phyloP scores from a whole-genome alignment of 2,329 filamentous ascomycete genomes.

The Fusarium oxysporum region DNA sequence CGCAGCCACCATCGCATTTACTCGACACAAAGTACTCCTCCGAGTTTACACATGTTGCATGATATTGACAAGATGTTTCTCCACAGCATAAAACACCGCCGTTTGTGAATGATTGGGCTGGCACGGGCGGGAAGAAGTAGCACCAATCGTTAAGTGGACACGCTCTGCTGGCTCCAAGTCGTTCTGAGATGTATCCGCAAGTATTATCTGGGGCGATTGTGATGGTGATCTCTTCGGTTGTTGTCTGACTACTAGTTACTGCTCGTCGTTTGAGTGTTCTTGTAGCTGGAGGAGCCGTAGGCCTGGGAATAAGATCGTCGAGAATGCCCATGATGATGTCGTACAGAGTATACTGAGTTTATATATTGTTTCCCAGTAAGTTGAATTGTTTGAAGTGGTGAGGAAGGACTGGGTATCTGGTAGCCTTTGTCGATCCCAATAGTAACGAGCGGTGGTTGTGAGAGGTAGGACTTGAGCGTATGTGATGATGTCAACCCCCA shows the following conservation, averaged over 20 bases:
- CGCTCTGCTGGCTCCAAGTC: conserved; percentile 6
- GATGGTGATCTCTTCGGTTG: not conserved
- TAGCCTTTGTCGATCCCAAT: not conserved
- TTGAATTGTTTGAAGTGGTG: not conserved
- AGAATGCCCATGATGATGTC: conserved; percentile 2
- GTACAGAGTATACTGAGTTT: not conserved
- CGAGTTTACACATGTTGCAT: conserved; percentile 20
- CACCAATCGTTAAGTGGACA: conserved; percentile 4
- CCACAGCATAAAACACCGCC: conserved; percentile 19
- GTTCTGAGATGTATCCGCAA: conserved; percentile 26
- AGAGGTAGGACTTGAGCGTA: too few relatives aligned
- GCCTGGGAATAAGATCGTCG: not conserved
- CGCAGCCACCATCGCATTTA: conserved; percentile 22
- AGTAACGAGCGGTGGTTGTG: not conserved
- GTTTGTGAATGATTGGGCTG: not conserved
- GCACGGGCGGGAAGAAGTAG: conserved; percentile 4
- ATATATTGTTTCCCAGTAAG: not conserved
- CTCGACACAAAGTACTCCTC: conserved; percentile 20
- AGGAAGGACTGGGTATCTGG: not conserved
- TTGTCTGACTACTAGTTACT: not conserved
- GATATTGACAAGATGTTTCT: not conserved
- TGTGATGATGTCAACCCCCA: not conserved
- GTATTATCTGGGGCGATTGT: conserved; percentile 7
- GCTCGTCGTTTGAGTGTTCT: conserved; percentile 7
- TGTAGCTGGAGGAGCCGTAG: conserved; percentile 11